Conservation (phyloP, 208 protist species). For the Crithidia thermophila region DNA sequence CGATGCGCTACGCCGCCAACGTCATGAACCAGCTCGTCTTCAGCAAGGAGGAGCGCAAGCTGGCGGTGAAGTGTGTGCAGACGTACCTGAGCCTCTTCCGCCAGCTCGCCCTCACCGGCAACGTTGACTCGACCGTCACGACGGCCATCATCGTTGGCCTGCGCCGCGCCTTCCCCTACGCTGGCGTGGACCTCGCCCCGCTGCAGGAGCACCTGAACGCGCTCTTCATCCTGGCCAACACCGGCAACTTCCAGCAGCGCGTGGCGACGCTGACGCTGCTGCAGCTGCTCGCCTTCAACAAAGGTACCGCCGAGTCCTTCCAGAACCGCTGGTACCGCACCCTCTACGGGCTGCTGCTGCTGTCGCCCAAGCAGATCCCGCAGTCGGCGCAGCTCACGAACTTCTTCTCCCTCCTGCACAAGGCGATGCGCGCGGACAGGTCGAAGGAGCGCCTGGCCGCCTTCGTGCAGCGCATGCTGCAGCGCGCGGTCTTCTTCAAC, state of each 20-base stretch:
- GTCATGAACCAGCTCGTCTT: constrained; percentile 94
- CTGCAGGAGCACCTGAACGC: constrained; percentile 88
- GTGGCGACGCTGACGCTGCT: constrained; percentile 87
- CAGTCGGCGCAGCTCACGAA: constrained; percentile 87
- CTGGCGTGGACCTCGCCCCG: constrained; percentile 77
- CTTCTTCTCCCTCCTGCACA: constrained; percentile 92
- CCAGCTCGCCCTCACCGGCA: constrained; percentile 61
- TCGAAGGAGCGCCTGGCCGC: constrained; percentile 84
- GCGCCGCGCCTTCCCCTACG: constrained; percentile 92
- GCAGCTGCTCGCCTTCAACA: constrained; percentile 82
- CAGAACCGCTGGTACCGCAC: constrained; percentile 90
- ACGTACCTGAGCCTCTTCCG: constrained; percentile 91
- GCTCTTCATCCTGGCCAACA: constrained; percentile 90
- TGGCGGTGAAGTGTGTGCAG: constrained; percentile 87
- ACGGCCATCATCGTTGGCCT: constrained; percentile 91
- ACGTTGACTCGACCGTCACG: constrained; percentile 84
- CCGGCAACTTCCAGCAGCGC: constrained; percentile 87
- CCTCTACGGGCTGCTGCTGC: constrained; percentile 86
- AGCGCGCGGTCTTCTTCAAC: constrained; percentile 84
- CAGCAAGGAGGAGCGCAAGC: constrained; percentile 89
- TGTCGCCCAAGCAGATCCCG: constrained; percentile 90
- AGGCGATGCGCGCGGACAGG: constrained; percentile 83
- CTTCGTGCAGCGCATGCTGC: constrained; percentile 91
- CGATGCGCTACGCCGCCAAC: constrained; percentile 90
- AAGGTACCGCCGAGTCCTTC: constrained; percentile 66